A percentile compares a stretch with the other conserved stretches of the same genome.
phyloP scores from a whole-genome alignment of 1,139 yeast species.

The Nakaseomyces kungkrabaensis region DNA sequence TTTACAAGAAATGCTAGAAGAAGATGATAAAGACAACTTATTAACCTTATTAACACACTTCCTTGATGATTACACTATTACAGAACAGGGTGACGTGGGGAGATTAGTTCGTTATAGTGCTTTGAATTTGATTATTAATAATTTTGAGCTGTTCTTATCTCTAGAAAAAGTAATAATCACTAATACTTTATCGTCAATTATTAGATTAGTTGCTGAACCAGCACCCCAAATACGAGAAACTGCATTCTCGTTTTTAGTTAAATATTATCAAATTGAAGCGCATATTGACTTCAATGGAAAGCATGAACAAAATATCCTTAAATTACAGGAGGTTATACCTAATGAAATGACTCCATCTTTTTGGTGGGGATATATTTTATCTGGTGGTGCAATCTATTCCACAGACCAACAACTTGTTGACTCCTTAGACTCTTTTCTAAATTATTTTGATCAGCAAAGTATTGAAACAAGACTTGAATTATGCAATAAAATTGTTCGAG shows the following conservation, averaged over 20 bases:
- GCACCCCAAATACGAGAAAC: slow-evolving; percentile 35
- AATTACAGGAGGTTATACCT: not conserved
- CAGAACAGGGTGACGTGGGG: slow-evolving; percentile 75
- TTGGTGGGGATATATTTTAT: slow-evolving; percentile 47
- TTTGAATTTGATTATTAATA: slow-evolving; percentile 33
- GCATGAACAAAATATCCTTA: not conserved
- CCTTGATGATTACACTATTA: slow-evolving; percentile 55
- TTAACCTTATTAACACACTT: slow-evolving; percentile 20
- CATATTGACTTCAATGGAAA: not conserved
- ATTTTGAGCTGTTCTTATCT: slow-evolving; percentile 18
- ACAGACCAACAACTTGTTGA: slow-evolving; percentile 39
- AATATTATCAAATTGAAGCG: not conserved
- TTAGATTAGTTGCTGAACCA: slow-evolving; percentile 48
- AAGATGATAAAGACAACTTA: slow-evolving; percentile 2
- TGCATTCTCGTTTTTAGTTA: not conserved
- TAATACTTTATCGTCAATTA: slow-evolving; percentile 27
- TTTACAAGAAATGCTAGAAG: slow-evolving; percentile 3
- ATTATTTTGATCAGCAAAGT: slow-evolving; percentile 24
- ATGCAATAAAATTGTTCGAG: slow-evolving; percentile 13
- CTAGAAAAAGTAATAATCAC: slow-evolving; percentile 1
- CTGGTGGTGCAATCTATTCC: slow-evolving; percentile 56
- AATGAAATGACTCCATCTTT: slow-evolving; percentile 26
- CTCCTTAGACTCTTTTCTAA: slow-evolving; percentile 37
- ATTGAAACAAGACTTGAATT: slow-evolving; percentile 9
- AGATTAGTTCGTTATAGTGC: slow-evolving; percentile 53